Conservation (phyloP, 176 grass and related monocot genomes). For the Themeda triandra region DNA sequence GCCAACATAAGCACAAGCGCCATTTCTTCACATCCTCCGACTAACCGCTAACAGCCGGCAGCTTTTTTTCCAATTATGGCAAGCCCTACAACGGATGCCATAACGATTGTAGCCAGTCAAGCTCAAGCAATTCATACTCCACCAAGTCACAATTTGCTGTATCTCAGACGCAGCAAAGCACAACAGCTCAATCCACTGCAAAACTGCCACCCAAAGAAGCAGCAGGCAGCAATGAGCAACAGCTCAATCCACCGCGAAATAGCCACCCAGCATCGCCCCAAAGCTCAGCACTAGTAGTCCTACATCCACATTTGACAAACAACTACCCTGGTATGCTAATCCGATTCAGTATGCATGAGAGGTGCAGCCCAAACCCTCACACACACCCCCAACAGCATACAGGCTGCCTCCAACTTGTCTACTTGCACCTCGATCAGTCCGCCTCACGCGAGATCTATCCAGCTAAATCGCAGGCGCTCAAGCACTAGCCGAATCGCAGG, state of each 20-base stretch:
- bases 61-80: not conserved
- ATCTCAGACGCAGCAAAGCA: not conserved
- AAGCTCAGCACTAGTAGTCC: not conserved
- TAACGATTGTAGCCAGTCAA: not conserved
- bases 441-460: conserved; percentile 19
- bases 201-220: not conserved
- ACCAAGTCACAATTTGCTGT: not conserved
- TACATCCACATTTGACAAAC: not conserved
- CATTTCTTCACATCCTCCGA: not conserved
- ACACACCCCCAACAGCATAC: not conserved
- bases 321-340: not conserved
- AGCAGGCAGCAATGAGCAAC: not conserved
- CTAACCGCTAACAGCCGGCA: not conserved
- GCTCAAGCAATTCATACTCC: not conserved
- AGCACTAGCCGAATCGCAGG: not conserved
- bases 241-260: not conserved
- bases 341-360: not conserved
- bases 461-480: not conserved
- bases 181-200: not conserved
- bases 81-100: not conserved
- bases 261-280: not conserved
- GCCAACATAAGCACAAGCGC: not conserved
- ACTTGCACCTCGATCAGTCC: conserved; percentile 4
- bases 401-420: not conserved
- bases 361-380: not conserved